Percentiles rank a stretch among this genome's conserved stretches.
phyloP scores from a whole-genome alignment of 371 early-diverging fungal genomes.

The Nematocida minor region DNA sequence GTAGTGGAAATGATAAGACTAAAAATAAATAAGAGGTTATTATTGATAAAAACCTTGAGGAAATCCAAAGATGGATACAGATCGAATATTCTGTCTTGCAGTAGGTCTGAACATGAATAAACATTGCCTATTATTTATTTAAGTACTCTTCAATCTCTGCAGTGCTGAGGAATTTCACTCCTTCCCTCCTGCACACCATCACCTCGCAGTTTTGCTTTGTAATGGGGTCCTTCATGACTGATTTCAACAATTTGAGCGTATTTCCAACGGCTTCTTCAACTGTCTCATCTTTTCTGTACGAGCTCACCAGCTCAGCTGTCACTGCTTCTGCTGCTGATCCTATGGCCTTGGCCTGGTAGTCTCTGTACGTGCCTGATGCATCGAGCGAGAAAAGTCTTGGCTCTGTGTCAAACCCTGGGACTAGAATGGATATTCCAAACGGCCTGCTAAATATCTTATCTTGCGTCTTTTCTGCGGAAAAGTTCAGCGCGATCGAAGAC shows the following conservation, averaged over 20 bases:
- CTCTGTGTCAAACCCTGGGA: conserved; percentile 89
- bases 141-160: conserved; percentile 51
- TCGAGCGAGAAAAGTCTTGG: conserved; percentile 92
- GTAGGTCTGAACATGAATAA: too few relatives aligned
- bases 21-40: too few relatives aligned
- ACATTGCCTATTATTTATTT: conserved; percentile 17
- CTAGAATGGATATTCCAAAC: conserved; percentile 91
- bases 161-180: conserved; percentile 43
- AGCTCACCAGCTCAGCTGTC: conserved; percentile 86
- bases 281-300: conserved; percentile 70
- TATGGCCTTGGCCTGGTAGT: conserved; percentile 86
- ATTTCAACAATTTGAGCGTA: conserved; percentile 86
- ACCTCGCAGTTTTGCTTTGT: conserved; percentile 85
- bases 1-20: too few relatives aligned
- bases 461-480: conserved; percentile 60
- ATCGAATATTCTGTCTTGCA: too few relatives aligned
- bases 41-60: too few relatives aligned
- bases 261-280: conserved; percentile 77
- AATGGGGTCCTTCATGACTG: conserved; percentile 98
- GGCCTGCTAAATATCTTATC: conserved; percentile 70
- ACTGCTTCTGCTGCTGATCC: conserved; percentile 96
- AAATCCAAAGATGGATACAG: too few relatives aligned
- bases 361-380: conserved; percentile 85
- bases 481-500: conserved; percentile 59
- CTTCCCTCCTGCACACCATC: conserved; percentile 69